Conservation (phyloP, 805 yeast genomes). For the Wickerhamiella sorbophila region DNA sequence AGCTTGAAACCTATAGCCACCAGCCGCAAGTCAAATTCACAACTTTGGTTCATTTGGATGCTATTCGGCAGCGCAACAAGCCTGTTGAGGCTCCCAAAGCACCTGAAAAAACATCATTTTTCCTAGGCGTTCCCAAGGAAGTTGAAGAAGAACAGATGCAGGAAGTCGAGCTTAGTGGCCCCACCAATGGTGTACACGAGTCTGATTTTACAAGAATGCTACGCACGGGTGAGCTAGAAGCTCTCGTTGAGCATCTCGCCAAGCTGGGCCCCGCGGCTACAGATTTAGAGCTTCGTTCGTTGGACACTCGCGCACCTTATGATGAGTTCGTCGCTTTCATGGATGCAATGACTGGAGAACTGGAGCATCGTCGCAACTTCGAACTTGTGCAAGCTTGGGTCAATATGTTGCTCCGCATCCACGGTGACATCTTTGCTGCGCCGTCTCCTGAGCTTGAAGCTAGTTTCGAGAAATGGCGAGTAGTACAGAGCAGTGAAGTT, state of each 20-base stretch:
- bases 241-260: slow-evolving; percentile 42
- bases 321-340: slow-evolving; percentile 53
- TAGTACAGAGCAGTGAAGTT: slow-evolving; percentile 29
- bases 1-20: slow-evolving; percentile 56
- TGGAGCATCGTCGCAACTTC: slow-evolving; percentile 41
- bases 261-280: slow-evolving; percentile 58
- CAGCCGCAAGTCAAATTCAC: slow-evolving; percentile 68
- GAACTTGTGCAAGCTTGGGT: slow-evolving; percentile 76
- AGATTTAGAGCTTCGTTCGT: slow-evolving; percentile 77
- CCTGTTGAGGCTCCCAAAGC: slow-evolving; percentile 81
- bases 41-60: slow-evolving; percentile 67
- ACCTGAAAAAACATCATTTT: slow-evolving; percentile 70
- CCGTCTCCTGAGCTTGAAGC: slow-evolving; percentile 26
- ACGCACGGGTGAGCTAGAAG: slow-evolving; percentile 25
- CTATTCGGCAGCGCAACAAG: slow-evolving; percentile 72
- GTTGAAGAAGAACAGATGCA: slow-evolving; percentile 13
- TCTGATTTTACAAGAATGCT: slow-evolving; percentile 11
- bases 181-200: slow-evolving; percentile 16
- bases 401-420: slow-evolving; percentile 56
- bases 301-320: slow-evolving; percentile 45
- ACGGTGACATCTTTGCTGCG: slow-evolving; percentile 56
- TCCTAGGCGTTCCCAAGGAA: slow-evolving; percentile 34
- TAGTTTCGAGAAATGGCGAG: slow-evolving; percentile 39
- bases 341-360: slow-evolving; percentile 49
- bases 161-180: not conserved